These are phyloP conservation scores for Penicillium digitatum DNA, from an alignment of 2,329 filamentous ascomycete genomes.

Conservation along the genomic window DNA sequence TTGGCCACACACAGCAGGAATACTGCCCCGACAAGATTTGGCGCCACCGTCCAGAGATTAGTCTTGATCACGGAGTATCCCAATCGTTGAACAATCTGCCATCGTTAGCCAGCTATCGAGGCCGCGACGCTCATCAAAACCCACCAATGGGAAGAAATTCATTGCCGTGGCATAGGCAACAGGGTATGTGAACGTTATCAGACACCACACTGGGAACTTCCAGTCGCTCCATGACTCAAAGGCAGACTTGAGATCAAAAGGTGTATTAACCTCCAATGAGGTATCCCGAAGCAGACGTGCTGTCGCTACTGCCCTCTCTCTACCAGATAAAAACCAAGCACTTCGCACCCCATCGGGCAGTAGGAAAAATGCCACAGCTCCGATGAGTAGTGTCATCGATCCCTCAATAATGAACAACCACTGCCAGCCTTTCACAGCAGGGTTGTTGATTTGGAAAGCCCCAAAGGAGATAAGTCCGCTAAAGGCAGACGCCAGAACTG, in stretches of 20 bases:
- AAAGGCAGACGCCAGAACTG: slow-evolving; percentile 41
- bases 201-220: slow-evolving; percentile 45
- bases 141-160: slow-evolving; percentile 47
- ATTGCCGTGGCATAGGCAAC: slow-evolving; percentile 47
- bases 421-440: slow-evolving; percentile 46
- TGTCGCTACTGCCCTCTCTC: slow-evolving; percentile 40
- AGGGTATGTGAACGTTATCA: slow-evolving; percentile 49
- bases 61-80: slow-evolving; percentile 47
- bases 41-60: slow-evolving; percentile 49
- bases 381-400: slow-evolving; percentile 32
- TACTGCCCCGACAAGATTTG: slow-evolving; percentile 48
- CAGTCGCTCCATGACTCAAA: slow-evolving; percentile 44
- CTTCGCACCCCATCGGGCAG: slow-evolving; percentile 33
- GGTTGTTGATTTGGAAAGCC: slow-evolving; percentile 49
- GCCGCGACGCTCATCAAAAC: neutral
- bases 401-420: slow-evolving; percentile 47
- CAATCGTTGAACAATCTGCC: slow-evolving; percentile 42
- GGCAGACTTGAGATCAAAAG: slow-evolving; percentile 41
- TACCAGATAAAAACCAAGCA: slow-evolving; percentile 40
- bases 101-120: neutral
- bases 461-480: slow-evolving; percentile 42
- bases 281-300: slow-evolving; percentile 47
- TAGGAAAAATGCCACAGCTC: slow-evolving; percentile 31
- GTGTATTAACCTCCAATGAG: slow-evolving; percentile 37
- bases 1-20: slow-evolving; percentile 45